Evolutionary conservation across 768 basidiomycete genomes (phyloP), one percentile per base, ranked within the genome.

Genomic region (Rhodocollybia butyracea): DNA sequence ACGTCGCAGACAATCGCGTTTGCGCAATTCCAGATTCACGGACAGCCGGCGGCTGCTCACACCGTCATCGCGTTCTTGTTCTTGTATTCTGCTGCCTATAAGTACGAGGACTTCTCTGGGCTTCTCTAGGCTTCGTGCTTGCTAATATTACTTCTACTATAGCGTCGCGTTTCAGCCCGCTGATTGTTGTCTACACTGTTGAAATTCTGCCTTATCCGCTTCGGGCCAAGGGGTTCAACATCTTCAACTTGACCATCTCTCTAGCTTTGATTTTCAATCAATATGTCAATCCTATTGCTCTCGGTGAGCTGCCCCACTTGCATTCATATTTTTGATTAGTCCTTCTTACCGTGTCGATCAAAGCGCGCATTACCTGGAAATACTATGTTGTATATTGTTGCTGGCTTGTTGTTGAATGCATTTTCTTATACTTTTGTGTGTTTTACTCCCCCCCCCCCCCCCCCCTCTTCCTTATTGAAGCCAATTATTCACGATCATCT

Each of bases 251-350:
- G 66, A 72, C 81, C 56, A 82, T 91, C 67, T 90, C 89, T 12
- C 61, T 87, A 54, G 80, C 91, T 5, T 83, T 94, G 61, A 89
- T 95, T 69, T 91, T 95, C 72, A 93, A 92, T 68, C 91, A 91
- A 71, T 91, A 92, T 64, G 83, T 86, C 68, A 93, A 93, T 74
- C 91, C 90, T 32, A 80, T 91, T 66, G 89, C 88, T 31, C 74
- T 91, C 40, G 76, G 68, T 67, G 51, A 45, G 66, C 62, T 51
- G 22, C 26, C n/a, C n/a, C 46, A 2, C 27, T 45, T 38, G 19
- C 50, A 21, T 48, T 30, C 22, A 59, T 27, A 12, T 22, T 13
- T 22, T 8, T 31, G n/a, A n/a, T 31, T 22, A 42, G 19, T n/a
- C 54, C 58, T 21, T 59, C 41, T 46, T 42, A 34, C 57, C 67